A percentile compares a stretch with the other conserved stretches of the same genome.
Conservation (phyloP, 2,329 filamentous ascomycete species). For the Colletotrichum ledebouriae region DNA sequence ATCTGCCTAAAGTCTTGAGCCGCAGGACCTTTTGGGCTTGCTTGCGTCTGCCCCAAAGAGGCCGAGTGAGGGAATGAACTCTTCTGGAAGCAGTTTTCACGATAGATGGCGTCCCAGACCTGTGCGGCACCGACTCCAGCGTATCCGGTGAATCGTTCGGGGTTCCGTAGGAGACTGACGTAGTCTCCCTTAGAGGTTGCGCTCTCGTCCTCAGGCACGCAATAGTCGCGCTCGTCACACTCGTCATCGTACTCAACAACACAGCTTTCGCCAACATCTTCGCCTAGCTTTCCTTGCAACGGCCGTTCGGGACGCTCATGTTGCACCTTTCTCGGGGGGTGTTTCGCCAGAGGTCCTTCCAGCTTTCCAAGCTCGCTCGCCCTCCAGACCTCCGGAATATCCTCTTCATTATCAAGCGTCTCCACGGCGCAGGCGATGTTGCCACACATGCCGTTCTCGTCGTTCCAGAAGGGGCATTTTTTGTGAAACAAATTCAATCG, state of each 20-base stretch:
- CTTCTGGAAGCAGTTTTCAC: slow-evolving; percentile 93
- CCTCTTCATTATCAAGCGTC: slow-evolving; percentile 94
- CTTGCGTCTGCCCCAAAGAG: slow-evolving; percentile 61
- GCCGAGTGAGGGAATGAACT: slow-evolving; percentile 73
- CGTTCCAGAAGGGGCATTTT: slow-evolving; percentile 95
- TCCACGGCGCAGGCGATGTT: slow-evolving; percentile 97
- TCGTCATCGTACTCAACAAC: slow-evolving; percentile 98
- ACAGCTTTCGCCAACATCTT: slow-evolving; percentile 92
- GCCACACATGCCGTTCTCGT: slow-evolving; percentile 93
- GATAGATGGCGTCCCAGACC: slow-evolving; percentile 97
- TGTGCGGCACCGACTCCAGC: slow-evolving; percentile 85
- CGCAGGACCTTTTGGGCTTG: slow-evolving; percentile 63
- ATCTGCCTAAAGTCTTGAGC: slow-evolving; percentile 73
- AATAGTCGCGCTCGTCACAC: slow-evolving; percentile 97
- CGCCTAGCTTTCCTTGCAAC: slow-evolving; percentile 85
- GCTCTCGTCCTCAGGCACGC: slow-evolving; percentile 94
- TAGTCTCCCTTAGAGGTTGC: slow-evolving; percentile 92
- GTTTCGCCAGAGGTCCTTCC: slow-evolving; percentile 89
- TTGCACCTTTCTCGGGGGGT: slow-evolving; percentile 83
- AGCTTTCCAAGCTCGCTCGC: slow-evolving; percentile 93
- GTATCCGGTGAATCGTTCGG: slow-evolving; percentile 96
- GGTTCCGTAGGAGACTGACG: slow-evolving; percentile 92
- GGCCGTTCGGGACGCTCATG: slow-evolving; percentile 77
- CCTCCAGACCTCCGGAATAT: slow-evolving; percentile 92
- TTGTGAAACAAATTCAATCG: slow-evolving; percentile 95